A percentile compares a stretch with the other conserved stretches of the same genome.
Evolutionary conservation across 2,329 filamentous ascomycete genomes (phyloP).

Genomic region (Didymella lethalis): DNA sequence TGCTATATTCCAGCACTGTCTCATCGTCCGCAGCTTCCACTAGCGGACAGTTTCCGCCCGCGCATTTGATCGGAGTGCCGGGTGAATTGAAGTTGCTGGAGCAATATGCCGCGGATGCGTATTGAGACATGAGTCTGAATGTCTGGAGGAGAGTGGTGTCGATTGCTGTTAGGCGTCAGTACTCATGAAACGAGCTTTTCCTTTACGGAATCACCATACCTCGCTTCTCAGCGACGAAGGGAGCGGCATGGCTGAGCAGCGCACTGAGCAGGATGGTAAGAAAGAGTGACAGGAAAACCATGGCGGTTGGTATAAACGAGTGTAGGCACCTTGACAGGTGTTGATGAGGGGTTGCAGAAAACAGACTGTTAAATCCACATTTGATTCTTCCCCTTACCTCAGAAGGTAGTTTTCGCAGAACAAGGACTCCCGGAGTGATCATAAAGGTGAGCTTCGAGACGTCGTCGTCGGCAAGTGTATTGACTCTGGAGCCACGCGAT

Average conservation of each 20-base stretch:
- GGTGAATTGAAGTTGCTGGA: conserved; percentile 55
- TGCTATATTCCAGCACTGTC: conserved; percentile 55
- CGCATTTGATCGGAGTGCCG: conserved; percentile 55
- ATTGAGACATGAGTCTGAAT: conserved; percentile 52
- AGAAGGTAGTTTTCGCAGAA: neutral
- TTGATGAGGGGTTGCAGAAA: neutral
- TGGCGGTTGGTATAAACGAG: conserved; percentile 11
- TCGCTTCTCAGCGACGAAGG: conserved; percentile 28
- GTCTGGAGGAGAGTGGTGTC: conserved; percentile 28
- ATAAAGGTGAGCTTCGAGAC: neutral
- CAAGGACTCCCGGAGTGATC: neutral
- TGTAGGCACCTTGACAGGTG: neutral
- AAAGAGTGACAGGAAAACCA: conserved; percentile 28
- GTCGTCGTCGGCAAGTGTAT: neutral
- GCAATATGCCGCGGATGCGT: conserved; percentile 64
- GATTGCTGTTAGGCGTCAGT: conserved; percentile 26
- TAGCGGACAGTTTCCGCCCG: conserved; percentile 56
- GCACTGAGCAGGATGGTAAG: conserved; percentile 20
- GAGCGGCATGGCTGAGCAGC: conserved; percentile 28
- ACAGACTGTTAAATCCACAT: neutral
- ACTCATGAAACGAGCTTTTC: neutral
- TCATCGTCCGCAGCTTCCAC: conserved; percentile 57
- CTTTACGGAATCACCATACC: conserved; percentile 2
- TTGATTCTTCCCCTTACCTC: neutral
- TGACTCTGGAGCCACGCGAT: conserved; percentile 1